Conservation (phyloP, 1,284 basidiomycete species). For the Erythrobasidium hasegawianum region DNA sequence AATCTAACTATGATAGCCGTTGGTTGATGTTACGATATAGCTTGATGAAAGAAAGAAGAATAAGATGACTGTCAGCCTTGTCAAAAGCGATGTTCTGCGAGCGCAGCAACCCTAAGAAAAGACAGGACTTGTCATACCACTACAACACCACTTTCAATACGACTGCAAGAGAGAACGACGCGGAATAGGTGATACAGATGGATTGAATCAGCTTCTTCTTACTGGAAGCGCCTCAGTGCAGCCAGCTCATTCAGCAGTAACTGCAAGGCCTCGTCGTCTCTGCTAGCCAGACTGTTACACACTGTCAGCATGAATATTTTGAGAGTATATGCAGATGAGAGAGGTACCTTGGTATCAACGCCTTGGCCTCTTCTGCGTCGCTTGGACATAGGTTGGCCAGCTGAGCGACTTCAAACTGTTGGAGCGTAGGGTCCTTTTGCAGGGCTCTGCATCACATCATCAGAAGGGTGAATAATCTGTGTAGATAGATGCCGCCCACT, state of each 20-base stretch:
- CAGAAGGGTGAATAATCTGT: constrained; percentile 1
- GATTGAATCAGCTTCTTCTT: background rate
- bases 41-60: too few relatives aligned
- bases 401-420: constrained; percentile 87
- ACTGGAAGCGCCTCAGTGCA: constrained; percentile 81
- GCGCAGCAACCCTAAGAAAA: too few relatives aligned
- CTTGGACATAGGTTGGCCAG: constrained; percentile 85
- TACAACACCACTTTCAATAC: too few relatives aligned
- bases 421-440: constrained; percentile 67
- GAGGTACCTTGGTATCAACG: constrained; percentile 68
- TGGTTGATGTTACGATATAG: too few relatives aligned
- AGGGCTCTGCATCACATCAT: constrained; percentile 57
- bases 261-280: constrained; percentile 80
- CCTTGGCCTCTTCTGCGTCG: constrained; percentile 84
- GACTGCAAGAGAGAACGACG: too few relatives aligned
- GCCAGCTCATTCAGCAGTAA: constrained; percentile 78
- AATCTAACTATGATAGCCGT: too few relatives aligned
- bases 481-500: constrained; percentile 56
- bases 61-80: too few relatives aligned
- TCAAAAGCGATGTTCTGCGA: too few relatives aligned
- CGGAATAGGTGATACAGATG: too few relatives aligned
- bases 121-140: too few relatives aligned
- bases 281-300: constrained; percentile 69
- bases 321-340: constrained; percentile 2
- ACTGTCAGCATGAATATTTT: background rate